phyloP scores from a whole-genome alignment of 768 basidiomycete genomes.

The Tricholoma sp. region DNA sequence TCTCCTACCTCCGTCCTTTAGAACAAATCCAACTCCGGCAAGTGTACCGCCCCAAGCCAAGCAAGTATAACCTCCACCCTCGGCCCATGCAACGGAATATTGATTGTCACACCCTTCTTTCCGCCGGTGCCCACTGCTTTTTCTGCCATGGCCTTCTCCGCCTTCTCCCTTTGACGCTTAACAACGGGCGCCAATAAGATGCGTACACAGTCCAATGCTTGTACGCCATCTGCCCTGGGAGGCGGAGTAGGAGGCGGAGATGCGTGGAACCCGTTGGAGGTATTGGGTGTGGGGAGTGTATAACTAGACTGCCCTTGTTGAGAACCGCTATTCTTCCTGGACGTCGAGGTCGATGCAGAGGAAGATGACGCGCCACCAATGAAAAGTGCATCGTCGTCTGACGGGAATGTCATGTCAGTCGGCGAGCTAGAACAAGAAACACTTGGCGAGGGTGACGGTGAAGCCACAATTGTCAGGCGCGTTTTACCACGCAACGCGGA shows the following conservation, averaged over 20 bases:
- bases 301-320: conserved; percentile 16
- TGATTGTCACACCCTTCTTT: conserved; percentile 61
- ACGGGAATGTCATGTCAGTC: conserved; percentile 9
- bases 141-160: conserved; percentile 46
- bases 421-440: conserved; percentile 23
- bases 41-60: conserved; percentile 78
- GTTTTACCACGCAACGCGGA: conserved; percentile 31
- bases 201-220: conserved; percentile 62
- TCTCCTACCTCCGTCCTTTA: neutral
- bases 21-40: conserved; percentile 60
- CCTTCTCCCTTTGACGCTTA: conserved; percentile 56
- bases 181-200: conserved; percentile 70
- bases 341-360: conserved; percentile 16
- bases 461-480: conserved; percentile 42
- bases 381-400: conserved; percentile 8
- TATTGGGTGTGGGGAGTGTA: conserved; percentile 17
- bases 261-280: conserved; percentile 5
- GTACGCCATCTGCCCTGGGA: conserved; percentile 36
- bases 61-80: conserved; percentile 82
- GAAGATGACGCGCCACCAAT: conserved; percentile 9
- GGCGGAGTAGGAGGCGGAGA: conserved; percentile 8
- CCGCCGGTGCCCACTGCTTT: conserved; percentile 34
- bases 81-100: conserved; percentile 81
- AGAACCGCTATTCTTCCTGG: conserved; percentile 20
- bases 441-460: conserved; percentile 24